Base-by-base conservation (phyloP, 495 filamentous ascomycete species). In the Staphylotrichum longicolle region DNA sequence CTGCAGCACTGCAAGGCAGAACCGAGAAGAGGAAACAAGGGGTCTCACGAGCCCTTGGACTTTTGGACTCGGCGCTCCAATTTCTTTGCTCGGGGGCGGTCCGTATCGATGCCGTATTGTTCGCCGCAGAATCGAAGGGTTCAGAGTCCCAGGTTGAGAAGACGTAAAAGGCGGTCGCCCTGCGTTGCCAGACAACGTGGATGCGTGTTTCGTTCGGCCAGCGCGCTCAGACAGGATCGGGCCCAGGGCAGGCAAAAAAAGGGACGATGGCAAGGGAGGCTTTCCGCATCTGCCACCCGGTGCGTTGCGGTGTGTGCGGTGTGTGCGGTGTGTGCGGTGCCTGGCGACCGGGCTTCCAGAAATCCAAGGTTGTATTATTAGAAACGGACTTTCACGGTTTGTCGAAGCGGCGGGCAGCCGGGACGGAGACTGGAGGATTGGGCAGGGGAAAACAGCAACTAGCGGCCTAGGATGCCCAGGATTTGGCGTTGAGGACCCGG, bases 331-430 rank as follows among this genome's bases (percentile, higher is more conserved):
- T 34, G 15, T 14, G 35, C n/a, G 47, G 34, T 59, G 7, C 46
- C 30, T 53, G 14, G 50, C 58, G 40, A 40, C 11, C 37, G 48
- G 58, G 20, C 20, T 27, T 27, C 20, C 20, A 27, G 20, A 27
- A 27, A 27, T 27, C 20, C 20, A 27, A 27, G 39, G 20, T 40
- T 48, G 59, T 48, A 55, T 61, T 54, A 61, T 48, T 55, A 55
- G 42, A 54, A 41, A 27, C 41, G 41, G 42, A 42, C 1, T 41
- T 7, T n/a, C 32, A 49, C 2, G 34, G 44, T 45, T 30, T 45
- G 33, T 14, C 47, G 42, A 54, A 48, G 58, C 41, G 48, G 50
- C 58, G 41, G 58, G 57, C 11, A 14, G 34, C 57, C 46, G 39
- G 57, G 9, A 44, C 37, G 47, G 47, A 51, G 11, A 7, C 14